Conservation (phyloP, 225 moss, liverwort and hornwort genomes). For the Physcomitrellopsis africana region DNA sequence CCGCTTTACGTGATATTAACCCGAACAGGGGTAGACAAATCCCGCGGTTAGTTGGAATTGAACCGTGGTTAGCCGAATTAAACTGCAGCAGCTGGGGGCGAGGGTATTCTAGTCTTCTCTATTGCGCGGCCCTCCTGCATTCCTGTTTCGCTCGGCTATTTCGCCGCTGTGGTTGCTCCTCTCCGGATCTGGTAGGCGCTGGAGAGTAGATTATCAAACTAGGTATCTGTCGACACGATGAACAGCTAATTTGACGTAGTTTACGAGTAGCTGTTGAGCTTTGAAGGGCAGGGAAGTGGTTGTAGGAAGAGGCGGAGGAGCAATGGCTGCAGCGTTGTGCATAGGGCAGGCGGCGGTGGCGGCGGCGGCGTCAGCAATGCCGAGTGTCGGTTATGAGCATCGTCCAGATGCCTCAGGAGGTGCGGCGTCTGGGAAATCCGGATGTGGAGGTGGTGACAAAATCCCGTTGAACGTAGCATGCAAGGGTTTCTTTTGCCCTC, state of each 20-base stretch:
- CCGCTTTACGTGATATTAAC: too few relatives aligned
- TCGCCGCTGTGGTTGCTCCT: neutral
- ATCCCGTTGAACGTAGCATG: slow-evolving; percentile 41
- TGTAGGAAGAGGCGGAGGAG: neutral
- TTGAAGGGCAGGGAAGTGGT: neutral
- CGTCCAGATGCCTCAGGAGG: slow-evolving; percentile 82
- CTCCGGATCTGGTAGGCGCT: neutral
- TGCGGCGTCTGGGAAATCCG: slow-evolving; percentile 58
- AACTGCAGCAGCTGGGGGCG: neutral
- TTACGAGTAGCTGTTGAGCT: slow-evolving; percentile 23
- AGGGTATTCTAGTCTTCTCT: neutral
- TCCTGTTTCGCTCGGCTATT: neutral
- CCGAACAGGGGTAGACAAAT: too few relatives aligned
- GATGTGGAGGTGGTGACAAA: slow-evolving; percentile 42
- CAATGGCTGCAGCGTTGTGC: slow-evolving; percentile 60
- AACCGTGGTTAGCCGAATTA: slow-evolving; percentile 21
- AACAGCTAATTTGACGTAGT: slow-evolving; percentile 26
- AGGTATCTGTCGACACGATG: slow-evolving; percentile 19
- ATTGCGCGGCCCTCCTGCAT: neutral
- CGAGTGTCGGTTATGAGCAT: slow-evolving; percentile 55
- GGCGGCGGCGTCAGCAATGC: slow-evolving; percentile 33
- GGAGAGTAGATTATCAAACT: slow-evolving; percentile 33
- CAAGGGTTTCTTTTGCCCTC: slow-evolving; percentile 64
- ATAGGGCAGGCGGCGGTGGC: slow-evolving; percentile 39
- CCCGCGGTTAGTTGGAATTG: neutral